A percentile compares a stretch with the other conserved stretches of the same genome.
Evolutionary conservation across 1,284 basidiomycete species (phyloP).

Genomic region (Cutaneotrichosporon dermatis): DNA sequence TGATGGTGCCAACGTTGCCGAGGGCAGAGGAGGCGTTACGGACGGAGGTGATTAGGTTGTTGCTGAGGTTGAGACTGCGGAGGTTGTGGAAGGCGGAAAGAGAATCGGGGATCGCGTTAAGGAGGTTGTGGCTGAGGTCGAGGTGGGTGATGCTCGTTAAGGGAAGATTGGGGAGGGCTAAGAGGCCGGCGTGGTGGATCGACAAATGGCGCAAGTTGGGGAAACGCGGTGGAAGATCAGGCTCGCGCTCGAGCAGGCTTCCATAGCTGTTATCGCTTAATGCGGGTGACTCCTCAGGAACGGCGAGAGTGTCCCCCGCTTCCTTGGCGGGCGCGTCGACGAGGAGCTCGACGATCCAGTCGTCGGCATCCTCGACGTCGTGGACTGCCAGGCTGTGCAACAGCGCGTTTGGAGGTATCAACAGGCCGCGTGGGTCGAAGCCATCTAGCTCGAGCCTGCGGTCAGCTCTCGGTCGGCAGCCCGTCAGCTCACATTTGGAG

Average conservation of each 20-base stretch:
- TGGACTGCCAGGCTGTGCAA: slow-evolving; percentile 43
- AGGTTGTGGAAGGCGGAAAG: slow-evolving; percentile 72
- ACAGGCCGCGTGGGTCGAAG: slow-evolving; percentile 43
- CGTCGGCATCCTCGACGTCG: slow-evolving; percentile 46
- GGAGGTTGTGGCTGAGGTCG: slow-evolving; percentile 78
- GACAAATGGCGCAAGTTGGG: slow-evolving; percentile 44
- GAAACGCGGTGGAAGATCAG: slow-evolving; percentile 28
- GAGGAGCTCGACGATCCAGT: slow-evolving; percentile 45
- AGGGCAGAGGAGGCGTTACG: slow-evolving; percentile 77
- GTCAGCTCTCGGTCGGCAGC: neutral
- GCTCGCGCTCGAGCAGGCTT: neutral
- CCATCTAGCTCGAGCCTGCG: slow-evolving; percentile 45
- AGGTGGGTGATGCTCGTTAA: slow-evolving; percentile 86
- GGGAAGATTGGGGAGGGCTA: slow-evolving; percentile 54
- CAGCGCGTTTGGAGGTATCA: slow-evolving; percentile 35
- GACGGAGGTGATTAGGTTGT: slow-evolving; percentile 95
- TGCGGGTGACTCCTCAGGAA: neutral
- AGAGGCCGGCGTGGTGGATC: slow-evolving; percentile 33
- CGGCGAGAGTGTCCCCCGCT: neutral
- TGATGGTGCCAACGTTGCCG: slow-evolving; percentile 70
- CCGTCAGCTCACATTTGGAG: slow-evolving; percentile 39
- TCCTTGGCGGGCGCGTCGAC: neutral
- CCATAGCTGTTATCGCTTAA: no score
- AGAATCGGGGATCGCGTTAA: slow-evolving; percentile 56
- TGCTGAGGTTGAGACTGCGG: slow-evolving; percentile 77